Base-by-base conservation (phyloP, 2,329 filamentous ascomycete genomes). In the Pseudogymnoascus sp. region DNA sequence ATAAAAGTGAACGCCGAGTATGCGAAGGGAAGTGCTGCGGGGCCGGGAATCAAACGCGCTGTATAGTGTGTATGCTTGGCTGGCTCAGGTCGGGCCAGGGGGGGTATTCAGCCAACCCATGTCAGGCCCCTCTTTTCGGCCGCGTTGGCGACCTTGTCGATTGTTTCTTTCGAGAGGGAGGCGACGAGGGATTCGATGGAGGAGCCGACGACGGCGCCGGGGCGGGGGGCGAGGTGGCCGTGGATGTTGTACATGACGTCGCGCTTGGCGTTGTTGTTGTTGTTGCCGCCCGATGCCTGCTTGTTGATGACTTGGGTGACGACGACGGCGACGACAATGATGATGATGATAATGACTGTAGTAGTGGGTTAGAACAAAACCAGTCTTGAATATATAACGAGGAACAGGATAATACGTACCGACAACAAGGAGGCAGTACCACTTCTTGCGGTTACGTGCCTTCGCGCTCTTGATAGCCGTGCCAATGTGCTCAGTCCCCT, bases 341-440 rank as follows among this genome's bases (percentile, higher is more conserved):
- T 79, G 61, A 77, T 72, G 67, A 84, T 77, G 68, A 84, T 83
- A 65, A 82, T 72, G 62, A 82, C 81, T 83, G 62, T 23, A 19
- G 55, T 59, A 45, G 33, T 19, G 38, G 49, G 49, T 43, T 60
- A 66, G 62, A 2, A 29, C 7, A 59, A 62, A 61, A 19, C 60
- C 6, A 16, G 35, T 41, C 62, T 66, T 61, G 62, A 35, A 33
- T 60, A 16, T 55, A 45, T 29, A 23, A 41, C 23, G 59, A 31
- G 37, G 10, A n/a, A 39, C 58, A 52, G 37, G 19, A 43, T 37
- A 59, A 10, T 59, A 67, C 67, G 62, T 68, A 84, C 82, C 76
- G 73, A 82, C 79, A 78, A 97, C 91, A 70, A 88, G 86, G 68
- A 96, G 78, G 80, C 92, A 96, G 74, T 90, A 92, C 92, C 92